Conservation (phyloP, 2,329 filamentous ascomycete genomes). For the Sporothrix luriei region DNA sequence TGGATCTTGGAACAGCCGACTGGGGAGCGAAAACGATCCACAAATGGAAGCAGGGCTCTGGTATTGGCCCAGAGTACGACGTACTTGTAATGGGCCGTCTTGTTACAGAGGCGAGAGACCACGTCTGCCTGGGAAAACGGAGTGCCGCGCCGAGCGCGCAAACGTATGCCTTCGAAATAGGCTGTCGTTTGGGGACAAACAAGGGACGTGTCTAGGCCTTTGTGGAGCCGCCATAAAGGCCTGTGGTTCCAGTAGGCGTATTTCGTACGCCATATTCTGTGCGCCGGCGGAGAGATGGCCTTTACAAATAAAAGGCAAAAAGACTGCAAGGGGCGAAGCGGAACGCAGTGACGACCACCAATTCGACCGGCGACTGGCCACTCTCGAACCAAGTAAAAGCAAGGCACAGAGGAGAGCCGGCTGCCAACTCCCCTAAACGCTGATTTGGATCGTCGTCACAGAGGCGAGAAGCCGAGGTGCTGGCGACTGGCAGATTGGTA, state of each 20-base stretch:
- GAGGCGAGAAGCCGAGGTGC: neutral
- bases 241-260: too few species aligned
- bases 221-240: constrained; percentile 2
- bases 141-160: neutral
- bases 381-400: constrained; percentile 7
- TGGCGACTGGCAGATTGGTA: too few species aligned
- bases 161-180: constrained; percentile 11
- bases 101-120: too few species aligned
- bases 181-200: neutral
- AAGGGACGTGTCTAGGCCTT: neutral
- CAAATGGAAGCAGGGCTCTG: neutral
- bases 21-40: neutral
- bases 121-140: constrained; percentile 21
- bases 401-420: neutral
- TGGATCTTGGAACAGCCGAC: too few species aligned
- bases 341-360: neutral
- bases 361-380: too few species aligned
- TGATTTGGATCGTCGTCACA: neutral
- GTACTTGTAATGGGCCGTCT: neutral
- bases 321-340: constrained; percentile 8
- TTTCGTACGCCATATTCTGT: too few species aligned
- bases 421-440: neutral
- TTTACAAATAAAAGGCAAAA: neutral
- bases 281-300: too few species aligned
- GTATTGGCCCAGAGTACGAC: too few species aligned